Conservation (phyloP, 306 rosid species). For the Glycyrrhiza uralensis region DNA sequence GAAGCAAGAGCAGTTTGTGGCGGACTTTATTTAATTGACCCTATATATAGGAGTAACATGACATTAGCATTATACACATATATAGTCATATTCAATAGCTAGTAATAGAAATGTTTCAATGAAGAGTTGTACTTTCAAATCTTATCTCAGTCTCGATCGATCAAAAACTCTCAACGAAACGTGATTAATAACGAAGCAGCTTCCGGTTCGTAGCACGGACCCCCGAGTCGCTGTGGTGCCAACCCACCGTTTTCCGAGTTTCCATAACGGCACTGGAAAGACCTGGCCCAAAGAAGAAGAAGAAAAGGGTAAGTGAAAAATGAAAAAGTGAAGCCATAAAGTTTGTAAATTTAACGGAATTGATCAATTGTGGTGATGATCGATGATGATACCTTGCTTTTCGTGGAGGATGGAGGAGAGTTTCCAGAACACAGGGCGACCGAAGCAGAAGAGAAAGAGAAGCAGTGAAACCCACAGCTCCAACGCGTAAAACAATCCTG, state of each 20-base stretch:
- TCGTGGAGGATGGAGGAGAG: not conserved
- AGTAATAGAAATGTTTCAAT: too few relatives aligned
- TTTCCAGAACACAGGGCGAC: not conserved
- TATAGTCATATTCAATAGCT: too few relatives aligned
- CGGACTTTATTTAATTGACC: too few relatives aligned
- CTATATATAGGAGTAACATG: too few relatives aligned
- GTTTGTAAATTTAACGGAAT: not conserved
- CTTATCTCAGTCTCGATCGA: too few relatives aligned
- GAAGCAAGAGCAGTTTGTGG: too few relatives aligned
- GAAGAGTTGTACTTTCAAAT: too few relatives aligned
- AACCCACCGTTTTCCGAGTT: constrained; percentile 62
- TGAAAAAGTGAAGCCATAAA: not conserved
- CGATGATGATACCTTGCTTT: not conserved
- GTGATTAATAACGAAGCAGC: not conserved
- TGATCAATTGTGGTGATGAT: too few relatives aligned
- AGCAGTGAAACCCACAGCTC: not conserved
- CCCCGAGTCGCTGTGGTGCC: not conserved
- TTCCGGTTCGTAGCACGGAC: not conserved
- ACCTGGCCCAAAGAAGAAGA: constrained; percentile 23
- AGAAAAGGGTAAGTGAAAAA: not conserved
- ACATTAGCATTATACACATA: too few relatives aligned
- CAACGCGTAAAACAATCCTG: not conserved
- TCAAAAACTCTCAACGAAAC: too few relatives aligned
- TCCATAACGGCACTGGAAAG: constrained; percentile 60
- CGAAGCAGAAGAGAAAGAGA: not conserved